Conservation (phyloP, 441 rosid genomes). For the Pelargonium fulgidum region DNA sequence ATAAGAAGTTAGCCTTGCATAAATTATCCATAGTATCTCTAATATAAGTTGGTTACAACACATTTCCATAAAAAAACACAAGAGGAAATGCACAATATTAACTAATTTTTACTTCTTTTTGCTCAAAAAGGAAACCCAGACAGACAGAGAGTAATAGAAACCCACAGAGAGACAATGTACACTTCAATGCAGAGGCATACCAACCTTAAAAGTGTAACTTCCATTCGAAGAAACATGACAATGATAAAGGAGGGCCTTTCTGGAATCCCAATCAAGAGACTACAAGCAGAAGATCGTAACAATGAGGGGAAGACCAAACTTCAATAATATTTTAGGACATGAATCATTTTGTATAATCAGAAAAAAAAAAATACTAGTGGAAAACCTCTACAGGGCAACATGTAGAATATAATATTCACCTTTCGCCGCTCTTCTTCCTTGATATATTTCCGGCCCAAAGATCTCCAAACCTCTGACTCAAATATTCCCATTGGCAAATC, state of each 20-base stretch:
- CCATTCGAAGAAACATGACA: slow-evolving; percentile 46
- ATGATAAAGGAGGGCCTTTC: slow-evolving; percentile 38
- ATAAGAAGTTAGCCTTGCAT: too few species aligned
- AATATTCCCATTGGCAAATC: slow-evolving; percentile 41
- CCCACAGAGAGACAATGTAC: neutral
- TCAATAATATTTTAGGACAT: neutral
- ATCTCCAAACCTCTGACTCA: slow-evolving; percentile 49
- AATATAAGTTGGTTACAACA: too few species aligned
- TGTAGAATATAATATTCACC: slow-evolving; percentile 26
- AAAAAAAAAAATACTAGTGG: neutral
- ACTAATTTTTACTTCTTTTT: too few species aligned
- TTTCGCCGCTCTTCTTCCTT: slow-evolving; percentile 30
- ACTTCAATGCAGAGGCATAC: slow-evolving; percentile 13
- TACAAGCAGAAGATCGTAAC: slow-evolving; percentile 23
- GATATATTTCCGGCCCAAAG: slow-evolving; percentile 25
- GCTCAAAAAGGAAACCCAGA: too few species aligned
- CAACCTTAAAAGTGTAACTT: slow-evolving; percentile 54
- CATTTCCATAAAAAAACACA: too few species aligned
- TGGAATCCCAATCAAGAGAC: slow-evolving; percentile 48
- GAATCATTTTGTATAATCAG: neutral
- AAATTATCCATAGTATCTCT: too few species aligned
- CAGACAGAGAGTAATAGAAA: too few species aligned
- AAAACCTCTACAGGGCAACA: neutral
- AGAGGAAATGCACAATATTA: too few species aligned
- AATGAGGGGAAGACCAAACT: neutral